Conservation (phyloP, 768 basidiomycete genomes). For the Lactifluus rugatus region DNA sequence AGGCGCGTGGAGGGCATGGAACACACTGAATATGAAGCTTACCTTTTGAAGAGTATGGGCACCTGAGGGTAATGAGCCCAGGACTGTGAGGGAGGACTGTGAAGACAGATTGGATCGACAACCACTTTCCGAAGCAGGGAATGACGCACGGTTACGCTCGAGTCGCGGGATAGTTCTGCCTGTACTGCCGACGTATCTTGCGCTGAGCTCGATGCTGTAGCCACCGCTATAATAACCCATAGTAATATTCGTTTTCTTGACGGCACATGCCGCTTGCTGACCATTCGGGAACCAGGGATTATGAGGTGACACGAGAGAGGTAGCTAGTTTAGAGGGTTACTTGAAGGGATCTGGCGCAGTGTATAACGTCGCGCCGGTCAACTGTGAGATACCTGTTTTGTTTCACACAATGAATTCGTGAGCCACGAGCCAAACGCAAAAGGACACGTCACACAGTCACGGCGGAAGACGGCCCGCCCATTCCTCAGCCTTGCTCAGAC, state of each 20-base stretch:
- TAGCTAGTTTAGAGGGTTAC: not conserved
- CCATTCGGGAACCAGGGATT: slow-evolving; percentile 2
- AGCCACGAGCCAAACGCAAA: not conserved
- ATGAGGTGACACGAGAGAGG: not conserved
- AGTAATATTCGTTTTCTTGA: slow-evolving; percentile 25
- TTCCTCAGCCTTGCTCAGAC: too few relatives aligned
- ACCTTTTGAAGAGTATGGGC: slow-evolving; percentile 2
- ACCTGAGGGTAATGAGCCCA: not conserved
- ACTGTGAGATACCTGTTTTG: not conserved
- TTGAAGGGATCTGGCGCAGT: not conserved
- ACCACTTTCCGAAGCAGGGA: not conserved
- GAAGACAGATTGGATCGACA: not conserved
- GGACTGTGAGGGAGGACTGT: slow-evolving; percentile 3
- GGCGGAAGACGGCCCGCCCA: not conserved
- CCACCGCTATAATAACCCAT: slow-evolving; percentile 25
- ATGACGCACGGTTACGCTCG: slow-evolving; percentile 2
- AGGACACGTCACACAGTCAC: slow-evolving; percentile 8
- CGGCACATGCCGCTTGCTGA: slow-evolving; percentile 3
- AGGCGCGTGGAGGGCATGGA: not conserved
- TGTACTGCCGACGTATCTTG: slow-evolving; percentile 13
- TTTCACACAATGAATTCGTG: too few relatives aligned
- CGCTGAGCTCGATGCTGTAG: slow-evolving; percentile 20
- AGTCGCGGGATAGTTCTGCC: not conserved
- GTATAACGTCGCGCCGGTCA: not conserved
- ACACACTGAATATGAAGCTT: not conserved